Conservation (phyloP, 139 green algal species). For the Chlorella ohadii region DNA sequence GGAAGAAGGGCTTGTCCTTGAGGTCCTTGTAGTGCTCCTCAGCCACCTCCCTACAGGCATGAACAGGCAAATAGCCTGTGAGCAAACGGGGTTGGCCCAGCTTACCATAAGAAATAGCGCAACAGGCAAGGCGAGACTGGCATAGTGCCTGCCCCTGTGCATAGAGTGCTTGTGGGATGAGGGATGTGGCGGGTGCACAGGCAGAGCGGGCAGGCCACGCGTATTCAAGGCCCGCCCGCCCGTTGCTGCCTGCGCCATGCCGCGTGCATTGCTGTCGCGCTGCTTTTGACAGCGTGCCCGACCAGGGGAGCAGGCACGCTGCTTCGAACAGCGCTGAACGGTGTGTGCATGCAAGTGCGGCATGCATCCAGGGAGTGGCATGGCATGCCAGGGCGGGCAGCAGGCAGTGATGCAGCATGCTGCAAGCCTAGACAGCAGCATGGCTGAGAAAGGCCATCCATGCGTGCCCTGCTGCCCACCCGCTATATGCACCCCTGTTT, state of each 20-base stretch:
- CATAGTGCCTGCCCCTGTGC: no score
- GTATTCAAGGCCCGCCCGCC: background rate
- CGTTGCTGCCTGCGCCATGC: background rate
- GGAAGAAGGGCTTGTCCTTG: constrained; percentile 94
- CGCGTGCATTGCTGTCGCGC: background rate
- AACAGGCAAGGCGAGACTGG: background rate
- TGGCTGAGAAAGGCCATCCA: no score
- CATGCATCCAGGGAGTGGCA: no score
- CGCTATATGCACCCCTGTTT: no score
- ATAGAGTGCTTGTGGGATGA: no score
- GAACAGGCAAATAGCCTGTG: no score
- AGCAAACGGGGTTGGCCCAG: no score
- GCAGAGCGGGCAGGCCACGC: background rate
- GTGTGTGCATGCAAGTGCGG: background rate
- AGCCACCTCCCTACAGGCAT: constrained; percentile 56
- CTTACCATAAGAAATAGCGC: no score
- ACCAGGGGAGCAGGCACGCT: constrained; percentile 16
- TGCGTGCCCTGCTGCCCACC: no score
- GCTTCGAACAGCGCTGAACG: constrained; percentile 28
- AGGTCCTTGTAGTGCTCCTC: constrained; percentile 98
- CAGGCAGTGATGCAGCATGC: no score
- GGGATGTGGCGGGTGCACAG: background rate
- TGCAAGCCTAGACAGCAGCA: no score
- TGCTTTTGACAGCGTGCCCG: constrained; percentile 29
- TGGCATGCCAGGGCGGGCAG: no score